Conservation (phyloP, 176 grass and related monocot species). For the Zea luxurians region DNA sequence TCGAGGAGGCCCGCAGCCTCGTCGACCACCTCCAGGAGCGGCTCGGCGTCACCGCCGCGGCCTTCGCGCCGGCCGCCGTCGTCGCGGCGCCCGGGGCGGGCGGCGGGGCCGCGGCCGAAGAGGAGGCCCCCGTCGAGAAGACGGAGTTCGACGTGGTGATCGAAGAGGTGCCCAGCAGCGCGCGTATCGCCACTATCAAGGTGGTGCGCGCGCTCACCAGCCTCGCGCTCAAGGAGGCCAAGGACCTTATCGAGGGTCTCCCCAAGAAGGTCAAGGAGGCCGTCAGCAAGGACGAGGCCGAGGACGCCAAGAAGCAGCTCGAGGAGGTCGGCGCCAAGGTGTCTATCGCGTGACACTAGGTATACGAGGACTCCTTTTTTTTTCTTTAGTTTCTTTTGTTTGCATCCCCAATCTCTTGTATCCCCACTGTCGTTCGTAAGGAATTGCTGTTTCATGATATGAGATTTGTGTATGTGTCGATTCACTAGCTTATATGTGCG, state of each 20-base stretch:
- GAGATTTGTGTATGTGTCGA: slow-evolving; percentile 14
- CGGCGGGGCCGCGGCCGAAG: slow-evolving; percentile 37
- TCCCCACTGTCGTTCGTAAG: slow-evolving; percentile 23
- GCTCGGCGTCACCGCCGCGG: slow-evolving; percentile 71
- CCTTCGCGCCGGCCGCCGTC: slow-evolving; percentile 64
- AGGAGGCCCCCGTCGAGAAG: slow-evolving; percentile 54
- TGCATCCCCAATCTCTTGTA: slow-evolving; percentile 38
- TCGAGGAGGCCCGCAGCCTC: slow-evolving; percentile 71
- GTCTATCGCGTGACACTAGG: slow-evolving; percentile 62
- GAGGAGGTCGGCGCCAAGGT: slow-evolving; percentile 89
- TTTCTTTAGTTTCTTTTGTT: slow-evolving; percentile 12
- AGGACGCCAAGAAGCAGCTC: slow-evolving; percentile 81
- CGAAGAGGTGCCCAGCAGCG: slow-evolving; percentile 78
- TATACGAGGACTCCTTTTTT: slow-evolving; percentile 40
- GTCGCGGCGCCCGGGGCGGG: slow-evolving; percentile 41
- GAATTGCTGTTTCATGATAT: slow-evolving; percentile 19
- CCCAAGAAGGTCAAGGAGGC: slow-evolving; percentile 89
- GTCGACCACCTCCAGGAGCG: slow-evolving; percentile 81
- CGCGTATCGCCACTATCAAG: slow-evolving; percentile 78
- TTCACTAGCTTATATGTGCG: slow-evolving; percentile 3
- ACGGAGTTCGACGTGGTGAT: slow-evolving; percentile 87
- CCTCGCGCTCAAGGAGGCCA: slow-evolving; percentile 81
- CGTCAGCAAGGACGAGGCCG: slow-evolving; percentile 75
- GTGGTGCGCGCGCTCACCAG: slow-evolving; percentile 68
- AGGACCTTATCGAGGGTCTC: slow-evolving; percentile 87